Conservation (phyloP, 2,329 filamentous ascomycete genomes). For the Lecanoromycetidae sp. region DNA sequence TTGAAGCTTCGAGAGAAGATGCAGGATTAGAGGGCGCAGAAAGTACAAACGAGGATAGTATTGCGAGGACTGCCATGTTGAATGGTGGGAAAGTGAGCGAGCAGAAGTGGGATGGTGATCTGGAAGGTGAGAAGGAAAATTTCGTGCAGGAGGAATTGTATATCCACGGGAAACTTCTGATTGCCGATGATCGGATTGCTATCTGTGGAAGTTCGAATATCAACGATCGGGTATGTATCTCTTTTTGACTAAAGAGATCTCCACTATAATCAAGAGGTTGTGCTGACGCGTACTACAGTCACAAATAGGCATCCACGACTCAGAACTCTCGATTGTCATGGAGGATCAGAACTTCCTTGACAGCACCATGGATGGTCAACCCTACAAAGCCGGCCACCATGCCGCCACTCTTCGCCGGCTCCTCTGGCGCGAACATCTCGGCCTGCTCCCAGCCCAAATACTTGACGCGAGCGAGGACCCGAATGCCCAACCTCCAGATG, state of each 20-base stretch:
- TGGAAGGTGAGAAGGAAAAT: constrained; percentile 67
- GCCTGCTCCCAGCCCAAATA: constrained; percentile 62
- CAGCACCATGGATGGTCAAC: constrained; percentile 59
- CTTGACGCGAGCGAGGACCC: constrained; percentile 52
- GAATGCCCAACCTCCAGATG: constrained; percentile 65
- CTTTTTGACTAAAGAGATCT: too few species aligned
- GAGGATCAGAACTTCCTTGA: constrained; percentile 62
- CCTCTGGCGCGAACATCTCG: constrained; percentile 85
- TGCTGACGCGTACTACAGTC: constrained; percentile 41
- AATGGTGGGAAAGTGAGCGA: constrained; percentile 50
- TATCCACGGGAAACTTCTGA: constrained; percentile 75
- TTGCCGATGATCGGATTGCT: constrained; percentile 69
- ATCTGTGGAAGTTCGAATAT: constrained; percentile 68
- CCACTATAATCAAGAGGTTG: too few species aligned
- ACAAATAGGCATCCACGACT: constrained; percentile 73
- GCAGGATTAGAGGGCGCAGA: constrained; percentile 29
- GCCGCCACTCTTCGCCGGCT: constrained; percentile 70
- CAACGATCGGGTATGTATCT: constrained; percentile 44
- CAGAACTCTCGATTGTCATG: constrained; percentile 80
- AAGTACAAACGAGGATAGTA: constrained; percentile 46
- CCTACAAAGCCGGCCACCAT: constrained; percentile 61
- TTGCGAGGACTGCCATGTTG: constrained; percentile 74
- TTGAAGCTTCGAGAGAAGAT: constrained; percentile 33
- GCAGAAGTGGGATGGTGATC: constrained; percentile 64
- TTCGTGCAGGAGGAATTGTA: constrained; percentile 96